Evolutionary conservation across 1,139 yeast genomes (phyloP).

Genomic region (Tardiomyces digboiensis): DNA sequence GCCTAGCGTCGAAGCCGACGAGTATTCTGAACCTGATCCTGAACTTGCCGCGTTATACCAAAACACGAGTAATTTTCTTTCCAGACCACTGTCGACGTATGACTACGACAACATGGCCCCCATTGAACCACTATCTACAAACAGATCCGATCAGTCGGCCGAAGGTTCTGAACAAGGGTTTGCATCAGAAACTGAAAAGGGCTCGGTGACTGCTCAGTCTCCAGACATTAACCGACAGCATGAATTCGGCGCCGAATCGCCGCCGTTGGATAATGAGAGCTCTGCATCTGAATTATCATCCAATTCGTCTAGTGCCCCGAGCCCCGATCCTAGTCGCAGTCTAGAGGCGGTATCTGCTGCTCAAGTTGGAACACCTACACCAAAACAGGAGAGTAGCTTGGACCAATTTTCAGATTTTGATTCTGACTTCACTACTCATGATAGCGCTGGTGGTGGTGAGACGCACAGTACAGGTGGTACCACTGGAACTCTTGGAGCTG

Average conservation of each 20-base stretch:
- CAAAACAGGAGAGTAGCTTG: constrained; percentile 1
- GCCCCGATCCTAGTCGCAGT: neutral
- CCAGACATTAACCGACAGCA: neutral
- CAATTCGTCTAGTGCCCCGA: neutral
- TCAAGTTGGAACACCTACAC: neutral
- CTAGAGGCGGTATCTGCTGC: neutral
- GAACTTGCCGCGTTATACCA: constrained; percentile 26
- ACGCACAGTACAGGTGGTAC: neutral
- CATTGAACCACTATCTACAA: constrained; percentile 15
- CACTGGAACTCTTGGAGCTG: too few species aligned
- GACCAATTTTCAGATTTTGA: constrained; percentile 4
- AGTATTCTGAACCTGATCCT: constrained; percentile 8
- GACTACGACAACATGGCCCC: constrained; percentile 10
- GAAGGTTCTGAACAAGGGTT: constrained; percentile 3
- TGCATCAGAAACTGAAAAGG: constrained; percentile 3
- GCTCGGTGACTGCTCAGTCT: constrained; percentile 4
- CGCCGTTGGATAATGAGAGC: neutral
- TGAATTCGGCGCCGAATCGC: neutral
- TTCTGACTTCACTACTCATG: constrained; percentile 2
- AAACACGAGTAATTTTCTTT: constrained; percentile 20
- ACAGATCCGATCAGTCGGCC: constrained; percentile 7
- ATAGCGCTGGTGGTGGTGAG: neutral
- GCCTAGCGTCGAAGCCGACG: neutral
- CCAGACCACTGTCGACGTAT: constrained; percentile 21
- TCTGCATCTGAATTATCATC: neutral